A percentile compares a stretch with the other conserved stretches of the same genome.
phyloP scores from a whole-genome alignment of 805 yeast species.

The Saccharomycodes ludwigii region DNA sequence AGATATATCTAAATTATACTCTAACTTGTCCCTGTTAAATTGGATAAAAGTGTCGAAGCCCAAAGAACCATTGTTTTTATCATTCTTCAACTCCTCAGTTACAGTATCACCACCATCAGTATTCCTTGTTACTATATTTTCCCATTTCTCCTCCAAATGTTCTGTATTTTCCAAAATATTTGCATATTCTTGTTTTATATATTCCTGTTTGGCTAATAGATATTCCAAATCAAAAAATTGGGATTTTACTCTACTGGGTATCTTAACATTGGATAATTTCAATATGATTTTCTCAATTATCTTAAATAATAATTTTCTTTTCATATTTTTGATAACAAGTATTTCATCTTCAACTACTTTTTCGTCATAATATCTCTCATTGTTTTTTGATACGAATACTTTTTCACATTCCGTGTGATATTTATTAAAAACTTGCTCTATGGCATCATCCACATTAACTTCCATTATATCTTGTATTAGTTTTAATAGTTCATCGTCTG shows the following conservation, averaged over 20 bases:
- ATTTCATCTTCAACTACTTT: too few relatives aligned
- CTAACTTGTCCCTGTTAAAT: slow-evolving; percentile 12
- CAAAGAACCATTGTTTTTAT: slow-evolving; percentile 7
- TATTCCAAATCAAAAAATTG: slow-evolving; percentile 21
- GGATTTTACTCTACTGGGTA: slow-evolving; percentile 16
- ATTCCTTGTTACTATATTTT: slow-evolving; percentile 12
- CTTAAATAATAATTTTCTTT: slow-evolving; percentile 12
- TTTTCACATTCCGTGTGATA: slow-evolving; percentile 5
- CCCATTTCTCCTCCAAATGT: slow-evolving; percentile 14
- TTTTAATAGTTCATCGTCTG: slow-evolving; percentile 10
- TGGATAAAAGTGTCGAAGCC: slow-evolving; percentile 10
- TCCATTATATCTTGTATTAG: slow-evolving; percentile 15
- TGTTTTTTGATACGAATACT: too few relatives aligned
- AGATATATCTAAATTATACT: slow-evolving; percentile 17
- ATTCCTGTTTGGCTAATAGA: slow-evolving; percentile 19
- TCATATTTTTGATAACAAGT: slow-evolving; percentile 12
- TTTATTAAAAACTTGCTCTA: slow-evolving; percentile 14
- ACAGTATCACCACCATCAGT: slow-evolving; percentile 9
- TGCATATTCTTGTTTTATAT: slow-evolving; percentile 15
- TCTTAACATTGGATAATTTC: slow-evolving; percentile 12
- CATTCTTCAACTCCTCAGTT: slow-evolving; percentile 5
- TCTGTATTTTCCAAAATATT: slow-evolving; percentile 16
- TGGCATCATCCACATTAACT: slow-evolving; percentile 13
- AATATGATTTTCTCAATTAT: slow-evolving; percentile 14
- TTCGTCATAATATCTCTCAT: too few relatives aligned